Conservation (phyloP, 148 eudicot species). For the Persicaria tinctoria region DNA sequence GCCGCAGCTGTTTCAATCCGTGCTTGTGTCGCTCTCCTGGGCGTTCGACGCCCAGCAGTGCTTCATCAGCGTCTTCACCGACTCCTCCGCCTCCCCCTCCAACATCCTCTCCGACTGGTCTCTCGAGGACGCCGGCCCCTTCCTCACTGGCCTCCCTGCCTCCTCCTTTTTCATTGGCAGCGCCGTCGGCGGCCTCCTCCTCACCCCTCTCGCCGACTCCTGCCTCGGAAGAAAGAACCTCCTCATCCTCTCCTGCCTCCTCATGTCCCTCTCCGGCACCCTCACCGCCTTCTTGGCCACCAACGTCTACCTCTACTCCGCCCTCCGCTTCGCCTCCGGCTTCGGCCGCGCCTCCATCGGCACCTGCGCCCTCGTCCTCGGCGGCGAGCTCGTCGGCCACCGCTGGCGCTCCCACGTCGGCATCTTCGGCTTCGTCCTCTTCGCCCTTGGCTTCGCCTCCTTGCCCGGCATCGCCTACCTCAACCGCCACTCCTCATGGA, state of each 20-base stretch:
- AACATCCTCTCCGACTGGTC: conserved; percentile 55
- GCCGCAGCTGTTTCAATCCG: conserved; percentile 41
- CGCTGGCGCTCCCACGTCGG: conserved; percentile 58
- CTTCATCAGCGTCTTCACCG: conserved; percentile 62
- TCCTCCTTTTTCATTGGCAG: conserved; percentile 63
- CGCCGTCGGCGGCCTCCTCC: conserved; percentile 37
- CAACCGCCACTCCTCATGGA: conserved; percentile 36
- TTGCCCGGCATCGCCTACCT: conserved; percentile 48
- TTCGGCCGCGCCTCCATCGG: conserved; percentile 54
- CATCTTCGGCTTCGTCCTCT: conserved; percentile 39
- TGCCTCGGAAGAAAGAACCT: conserved; percentile 54
- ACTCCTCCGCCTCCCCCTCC: conserved; percentile 19
- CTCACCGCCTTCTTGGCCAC: conserved; percentile 31
- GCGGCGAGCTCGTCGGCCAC: conserved; percentile 60
- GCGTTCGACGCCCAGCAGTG: conserved; percentile 71
- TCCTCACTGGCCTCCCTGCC: conserved; percentile 52
- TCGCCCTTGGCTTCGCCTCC: conserved; percentile 49
- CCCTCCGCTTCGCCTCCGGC: conserved; percentile 39
- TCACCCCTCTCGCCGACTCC: conserved; percentile 57
- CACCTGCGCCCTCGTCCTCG: conserved; percentile 54
- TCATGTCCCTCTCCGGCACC: conserved; percentile 47
- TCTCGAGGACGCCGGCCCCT: conserved; percentile 37
- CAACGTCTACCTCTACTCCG: conserved; percentile 43
- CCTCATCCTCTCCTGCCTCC: conserved; percentile 30
- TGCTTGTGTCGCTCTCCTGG: conserved; percentile 51